Percentiles rank a stretch among this genome's conserved stretches.
Conservation (phyloP, 2,329 filamentous ascomycete genomes). For the Fusarium transvaalense region DNA sequence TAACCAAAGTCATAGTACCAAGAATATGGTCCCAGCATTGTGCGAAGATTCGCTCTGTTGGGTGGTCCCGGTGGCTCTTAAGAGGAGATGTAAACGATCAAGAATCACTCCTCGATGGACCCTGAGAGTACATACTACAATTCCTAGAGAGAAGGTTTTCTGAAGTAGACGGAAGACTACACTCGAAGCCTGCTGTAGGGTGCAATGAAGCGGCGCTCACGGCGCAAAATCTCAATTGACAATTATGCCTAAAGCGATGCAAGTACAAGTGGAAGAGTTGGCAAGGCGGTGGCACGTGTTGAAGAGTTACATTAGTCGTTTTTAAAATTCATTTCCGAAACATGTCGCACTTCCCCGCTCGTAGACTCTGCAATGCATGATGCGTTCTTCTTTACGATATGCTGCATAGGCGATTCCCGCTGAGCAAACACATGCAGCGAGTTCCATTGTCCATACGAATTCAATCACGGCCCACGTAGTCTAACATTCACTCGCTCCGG, state of each 20-base stretch:
- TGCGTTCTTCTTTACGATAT: constrained; percentile 1
- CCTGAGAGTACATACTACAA: constrained; percentile 12
- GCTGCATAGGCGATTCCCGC: background rate
- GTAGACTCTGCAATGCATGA: constrained; percentile 18
- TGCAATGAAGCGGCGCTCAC: constrained; percentile 38
- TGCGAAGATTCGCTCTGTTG: constrained; percentile 91
- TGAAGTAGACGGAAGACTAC: constrained; percentile 6
- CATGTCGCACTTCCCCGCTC: constrained; percentile 18
- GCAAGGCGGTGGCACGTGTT: constrained; percentile 32
- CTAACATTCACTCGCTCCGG: background rate
- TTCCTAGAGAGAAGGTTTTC: constrained; percentile 10
- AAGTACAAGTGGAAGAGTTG: constrained; percentile 32
- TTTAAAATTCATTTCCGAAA: constrained; percentile 32
- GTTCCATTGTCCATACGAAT: background rate
- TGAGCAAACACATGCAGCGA: background rate
- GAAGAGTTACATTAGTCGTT: constrained; percentile 40
- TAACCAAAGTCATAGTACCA: constrained; percentile 73
- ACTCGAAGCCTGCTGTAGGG: constrained; percentile 7
- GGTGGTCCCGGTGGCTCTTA: constrained; percentile 90
- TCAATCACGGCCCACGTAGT: background rate
- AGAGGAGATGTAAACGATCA: constrained; percentile 38
- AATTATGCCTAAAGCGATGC: constrained; percentile 44
- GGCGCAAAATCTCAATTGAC: constrained; percentile 43
- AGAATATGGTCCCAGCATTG: constrained; percentile 95
- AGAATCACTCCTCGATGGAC: constrained; percentile 27